Evolutionary conservation across 441 rosid genomes (phyloP), one percentile per base, ranked within the genome.

Genomic region (Sinapis alba): DNA sequence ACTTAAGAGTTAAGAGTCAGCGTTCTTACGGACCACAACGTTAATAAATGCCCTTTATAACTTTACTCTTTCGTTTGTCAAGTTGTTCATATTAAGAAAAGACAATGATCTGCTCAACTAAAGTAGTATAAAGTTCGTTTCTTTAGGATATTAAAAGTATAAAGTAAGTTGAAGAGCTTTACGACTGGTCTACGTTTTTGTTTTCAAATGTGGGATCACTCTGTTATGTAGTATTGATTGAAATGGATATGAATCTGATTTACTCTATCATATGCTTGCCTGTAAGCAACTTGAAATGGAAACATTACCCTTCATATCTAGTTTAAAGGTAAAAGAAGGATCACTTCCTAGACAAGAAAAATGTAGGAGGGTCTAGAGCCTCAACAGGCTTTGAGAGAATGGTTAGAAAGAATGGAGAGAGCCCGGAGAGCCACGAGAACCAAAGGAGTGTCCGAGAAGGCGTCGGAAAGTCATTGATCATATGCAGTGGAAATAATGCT

Each of bases 1-100:
- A 47, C 59, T 73, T 67, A 67, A 47, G 67, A 74, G 51, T 58
- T 59, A 75, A 24, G 57, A 59, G 73, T 67, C 73, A 59, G 67
- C 0, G 21, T 20, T 73, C 57, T 24, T 26, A 24, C 19, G 5
- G 62, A 21, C 58, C 50, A 27, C 24, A 32, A 5, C 36, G 45
- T 72, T 72, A 15, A 26, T 24, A 45, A 18, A 21, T 32, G 12
- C 68, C 36, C 69, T 72, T 62, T 72, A 70, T 45, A 5, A 7
- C 59, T 61, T 60, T 62, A 45, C 30, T 45, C 9, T 19, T 6
- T 30, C 5, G 19, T 66, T 67, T 50, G 28, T 18, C 43, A 43
- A 73, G 32, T 24, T 54, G 70, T 64, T 74, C 72, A 66, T 45
- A 58, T 65, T 66, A 16, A 65, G 61, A 7, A 66, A 57, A 5